Evolutionary conservation across 768 basidiomycete genomes (phyloP), one percentile per base, ranked within the genome.

Genomic region (Psilocybe azurescens): DNA sequence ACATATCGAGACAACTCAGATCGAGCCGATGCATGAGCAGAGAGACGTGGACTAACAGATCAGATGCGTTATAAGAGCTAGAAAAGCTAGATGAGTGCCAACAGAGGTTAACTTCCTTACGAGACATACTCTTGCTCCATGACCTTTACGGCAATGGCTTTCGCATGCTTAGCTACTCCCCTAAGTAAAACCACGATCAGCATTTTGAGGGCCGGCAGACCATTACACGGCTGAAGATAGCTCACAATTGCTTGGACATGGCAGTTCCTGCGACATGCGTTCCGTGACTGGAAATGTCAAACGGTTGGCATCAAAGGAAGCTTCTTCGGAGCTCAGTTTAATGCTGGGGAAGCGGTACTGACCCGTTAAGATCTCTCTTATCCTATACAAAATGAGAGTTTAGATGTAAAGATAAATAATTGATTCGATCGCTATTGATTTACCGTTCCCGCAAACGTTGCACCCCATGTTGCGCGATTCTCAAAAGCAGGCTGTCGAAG

Each of bases 241-340:
- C 32, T 7, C 13, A 53, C 52, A 53, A 13, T 18, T 53, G 32
- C 33, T 36, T 53, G 30, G 52, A 53, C 5, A 53, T 53, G 10
- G 52, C 36, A 18, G 52, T 53, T 53, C 52, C 52, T 5, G 52
- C 52, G 18, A 53, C 52, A 38, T 53, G 52, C 9, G 52, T 53
- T 32, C 52, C 52, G 13, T 53, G 52, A 16, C 52, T 53, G 24
- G 24, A 24, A 24, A 24, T 0, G 24, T 24, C 24, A 24, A 24
- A 24, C 2, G 24, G 2, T 24, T 24, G 24, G 24, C 24, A 24
- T 24, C 24, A 24, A 24, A 24, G 2, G 24, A 24, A 24, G 24
- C 24, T 24, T 24, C 2, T 24, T 24, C 24, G 24, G 24, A 24
- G 24, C 24, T 24, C 24, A 2, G 0, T 24, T 24, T 24, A 24